A percentile compares a stretch with the other conserved stretches of the same genome.
These are phyloP conservation scores for Podaxis carcinomalis DNA, from an alignment of 768 basidiomycete genomes.

Conservation along the genomic window DNA sequence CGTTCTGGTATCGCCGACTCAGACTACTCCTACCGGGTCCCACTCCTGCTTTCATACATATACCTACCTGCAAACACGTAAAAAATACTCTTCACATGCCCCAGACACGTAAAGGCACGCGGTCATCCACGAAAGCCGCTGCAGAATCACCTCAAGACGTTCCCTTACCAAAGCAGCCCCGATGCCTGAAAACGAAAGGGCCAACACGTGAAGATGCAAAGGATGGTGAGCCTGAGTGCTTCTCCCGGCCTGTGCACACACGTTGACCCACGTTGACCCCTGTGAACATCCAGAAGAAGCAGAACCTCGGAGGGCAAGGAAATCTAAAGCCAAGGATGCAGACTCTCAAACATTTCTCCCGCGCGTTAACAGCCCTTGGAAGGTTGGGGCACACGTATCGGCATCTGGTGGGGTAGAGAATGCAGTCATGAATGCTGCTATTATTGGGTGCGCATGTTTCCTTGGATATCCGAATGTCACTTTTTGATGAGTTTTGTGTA, in stretches of 20 bases:
- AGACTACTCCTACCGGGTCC: too few relatives aligned
- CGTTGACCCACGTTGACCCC: neutral
- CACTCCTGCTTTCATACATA: neutral
- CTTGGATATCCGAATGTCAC: neutral
- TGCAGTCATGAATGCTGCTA: slow-evolving; percentile 62
- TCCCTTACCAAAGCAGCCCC: neutral
- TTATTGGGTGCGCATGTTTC: slow-evolving; percentile 50
- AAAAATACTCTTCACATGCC: neutral
- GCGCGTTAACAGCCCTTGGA: slow-evolving; percentile 45
- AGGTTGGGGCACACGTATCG: slow-evolving; percentile 83
- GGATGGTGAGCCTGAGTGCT: neutral
- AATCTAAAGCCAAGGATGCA: slow-evolving; percentile 12
- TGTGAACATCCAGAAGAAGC: neutral
- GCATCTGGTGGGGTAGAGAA: slow-evolving; percentile 79
- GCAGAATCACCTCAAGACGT: neutral
- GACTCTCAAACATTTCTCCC: slow-evolving; percentile 23
- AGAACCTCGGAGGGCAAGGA: neutral
- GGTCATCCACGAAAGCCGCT: neutral
- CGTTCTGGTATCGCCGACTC: too few relatives aligned
- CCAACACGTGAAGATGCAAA: neutral
- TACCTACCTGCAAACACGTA: neutral
- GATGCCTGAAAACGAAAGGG: neutral
- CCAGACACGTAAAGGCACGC: neutral
- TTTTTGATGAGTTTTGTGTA: neutral
- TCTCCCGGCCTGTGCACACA: neutral